phyloP scores from a whole-genome alignment of 2,329 filamentous ascomycete genomes.

The Nemania diffusa region DNA sequence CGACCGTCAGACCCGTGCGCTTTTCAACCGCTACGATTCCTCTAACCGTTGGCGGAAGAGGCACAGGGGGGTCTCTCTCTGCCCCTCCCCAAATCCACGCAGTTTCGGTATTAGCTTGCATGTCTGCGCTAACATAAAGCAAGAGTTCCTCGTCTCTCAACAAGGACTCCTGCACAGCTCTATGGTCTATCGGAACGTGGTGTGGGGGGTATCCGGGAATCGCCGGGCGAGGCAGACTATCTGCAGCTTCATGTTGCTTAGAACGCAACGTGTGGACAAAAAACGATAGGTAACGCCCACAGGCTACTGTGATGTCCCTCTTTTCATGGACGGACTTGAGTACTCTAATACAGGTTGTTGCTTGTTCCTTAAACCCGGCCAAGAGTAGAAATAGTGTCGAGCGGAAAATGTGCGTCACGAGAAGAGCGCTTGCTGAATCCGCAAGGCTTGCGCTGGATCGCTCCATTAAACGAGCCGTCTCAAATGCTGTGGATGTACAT shows the following conservation, averaged over 20 bases:
- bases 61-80: slow-evolving; percentile 57
- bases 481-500: slow-evolving; percentile 78
- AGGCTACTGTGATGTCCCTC: slow-evolving; percentile 78
- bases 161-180: slow-evolving; percentile 52
- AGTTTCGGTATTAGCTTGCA: slow-evolving; percentile 80
- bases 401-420: slow-evolving; percentile 88
- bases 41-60: slow-evolving; percentile 47
- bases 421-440: slow-evolving; percentile 75
- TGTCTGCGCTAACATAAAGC: slow-evolving; percentile 84
- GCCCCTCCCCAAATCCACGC: slow-evolving; percentile 85
- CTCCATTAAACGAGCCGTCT: slow-evolving; percentile 80
- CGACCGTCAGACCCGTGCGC: slow-evolving; percentile 63
- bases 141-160: slow-evolving; percentile 85
- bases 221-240: slow-evolving; percentile 45
- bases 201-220: slow-evolving; percentile 43
- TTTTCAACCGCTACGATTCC: slow-evolving; percentile 58
- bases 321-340: slow-evolving; percentile 76
- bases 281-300: slow-evolving; percentile 83
- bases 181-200: slow-evolving; percentile 37
- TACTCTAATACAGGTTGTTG: slow-evolving; percentile 77
- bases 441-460: slow-evolving; percentile 71
- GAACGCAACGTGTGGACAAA: slow-evolving; percentile 76
- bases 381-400: slow-evolving; percentile 84
- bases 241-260: slow-evolving; percentile 60
- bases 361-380: slow-evolving; percentile 76